Base-by-base conservation (phyloP, 148 eudicot species). In the Cornus kousa region DNA sequence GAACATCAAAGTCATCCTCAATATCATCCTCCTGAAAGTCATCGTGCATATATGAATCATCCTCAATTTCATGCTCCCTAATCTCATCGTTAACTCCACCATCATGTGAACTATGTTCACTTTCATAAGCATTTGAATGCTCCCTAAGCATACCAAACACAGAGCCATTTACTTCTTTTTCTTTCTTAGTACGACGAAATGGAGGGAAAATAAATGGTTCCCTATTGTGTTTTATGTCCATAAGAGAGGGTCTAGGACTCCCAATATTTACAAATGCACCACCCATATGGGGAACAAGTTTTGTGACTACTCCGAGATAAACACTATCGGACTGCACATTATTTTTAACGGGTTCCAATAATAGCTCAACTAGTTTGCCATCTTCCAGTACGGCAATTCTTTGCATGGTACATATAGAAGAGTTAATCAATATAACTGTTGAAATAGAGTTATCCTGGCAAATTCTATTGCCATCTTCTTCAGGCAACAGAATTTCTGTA, bases 221-320 rank as follows among this genome's bases (percentile, higher is more conserved):
- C 76, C 87, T 86, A 33, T 81, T 74, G 80, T 84, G 78, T 80
- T 79, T 89, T 79, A 93, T 90, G 84, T 87, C 90, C 97, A 95
- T 91, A 73, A 95, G 88, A 77, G 91, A 92, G 70, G 90, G 89
- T 84, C 90, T 90, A 67, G 91, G 71, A 77, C 84, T 84, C 64
- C 97, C 97, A 77, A 95, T 93, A 82, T 93, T 88, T 76, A 95
- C 97, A 89, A 95, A 93, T 84, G 99, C 99, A 81, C 97, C 97
- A 68, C 97, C 97, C 97, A 95, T 92, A 80, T 92, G 94, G 82
- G 99, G 99, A 82, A 86, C 97, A 78, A 92, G 89, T 79, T 89
- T 88, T 53, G 90, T 85, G 62, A 95, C 86, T 39, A 84, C 90
- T 78, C 97, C 99, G 67, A 95, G 87, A 80, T 95, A 95, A 83